phyloP scores from a whole-genome alignment of 176 grass and related monocot species.

The Lolium perenne region DNA sequence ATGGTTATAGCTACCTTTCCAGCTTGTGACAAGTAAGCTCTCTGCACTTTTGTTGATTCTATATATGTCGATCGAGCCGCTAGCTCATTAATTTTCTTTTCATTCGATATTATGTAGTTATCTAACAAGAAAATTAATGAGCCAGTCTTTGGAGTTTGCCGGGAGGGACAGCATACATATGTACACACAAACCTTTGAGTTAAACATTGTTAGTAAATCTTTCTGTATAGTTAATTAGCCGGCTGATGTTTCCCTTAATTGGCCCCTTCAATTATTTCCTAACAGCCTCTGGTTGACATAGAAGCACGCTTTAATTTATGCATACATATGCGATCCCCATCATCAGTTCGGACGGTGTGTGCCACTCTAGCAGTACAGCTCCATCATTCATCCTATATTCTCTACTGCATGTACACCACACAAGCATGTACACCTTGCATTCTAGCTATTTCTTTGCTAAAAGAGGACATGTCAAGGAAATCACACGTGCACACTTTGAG shows the following conservation, averaged over 20 bases:
- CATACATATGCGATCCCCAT: neutral
- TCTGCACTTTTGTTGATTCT: conserved; percentile 2
- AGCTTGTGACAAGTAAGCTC: conserved; percentile 29
- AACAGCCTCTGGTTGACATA: conserved; percentile 22
- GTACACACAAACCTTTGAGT: neutral
- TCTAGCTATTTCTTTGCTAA: conserved; percentile 11
- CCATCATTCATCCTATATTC: neutral
- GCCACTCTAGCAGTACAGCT: neutral
- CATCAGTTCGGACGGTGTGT: neutral
- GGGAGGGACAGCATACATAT: neutral
- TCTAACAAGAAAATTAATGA: neutral
- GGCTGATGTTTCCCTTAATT: neutral
- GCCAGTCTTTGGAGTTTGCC: neutral
- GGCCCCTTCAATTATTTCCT: neutral
- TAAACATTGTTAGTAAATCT: neutral
- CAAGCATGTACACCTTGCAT: neutral
- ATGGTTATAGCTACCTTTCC: conserved; percentile 7
- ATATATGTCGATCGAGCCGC: neutral
- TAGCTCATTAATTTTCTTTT: neutral
- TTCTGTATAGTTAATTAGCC: neutral
- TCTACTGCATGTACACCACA: neutral
- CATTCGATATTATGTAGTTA: neutral
- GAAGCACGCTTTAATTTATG: conserved; percentile 1
- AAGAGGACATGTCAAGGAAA: neutral
- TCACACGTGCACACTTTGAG: conserved; percentile 14